Evolutionary conservation across 225 moss, liverwort and hornwort genomes (phyloP).

Genomic region (Physcomitrium patens): DNA sequence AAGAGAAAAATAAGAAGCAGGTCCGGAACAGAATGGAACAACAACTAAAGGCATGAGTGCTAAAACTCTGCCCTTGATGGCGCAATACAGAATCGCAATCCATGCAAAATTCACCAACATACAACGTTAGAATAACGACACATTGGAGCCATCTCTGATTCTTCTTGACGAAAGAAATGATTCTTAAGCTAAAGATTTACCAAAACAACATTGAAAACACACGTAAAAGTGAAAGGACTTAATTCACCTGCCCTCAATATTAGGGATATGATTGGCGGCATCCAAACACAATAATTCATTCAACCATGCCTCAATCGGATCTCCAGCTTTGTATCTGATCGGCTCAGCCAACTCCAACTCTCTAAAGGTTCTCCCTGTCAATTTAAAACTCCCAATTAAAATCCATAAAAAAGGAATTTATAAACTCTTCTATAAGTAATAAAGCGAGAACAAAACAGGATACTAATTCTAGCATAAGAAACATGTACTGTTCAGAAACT

Average conservation of each 20-base stretch:
- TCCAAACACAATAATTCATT: conserved; percentile 88
- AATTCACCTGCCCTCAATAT: conserved; percentile 74
- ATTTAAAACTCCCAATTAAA: not conserved
- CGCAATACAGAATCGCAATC: not conserved
- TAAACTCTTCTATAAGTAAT: not conserved
- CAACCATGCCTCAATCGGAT: conserved; percentile 92
- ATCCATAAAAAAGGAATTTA: too few species aligned
- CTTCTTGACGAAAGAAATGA: conserved; percentile 1
- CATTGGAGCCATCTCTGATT: too few species aligned
- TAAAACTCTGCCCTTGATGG: not conserved
- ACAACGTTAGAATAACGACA: not conserved
- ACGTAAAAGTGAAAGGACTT: conserved; percentile 18
- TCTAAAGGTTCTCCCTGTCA: conserved; percentile 84
- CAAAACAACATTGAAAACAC: not conserved
- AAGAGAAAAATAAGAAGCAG: conserved; percentile 11
- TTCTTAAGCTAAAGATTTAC: not conserved
- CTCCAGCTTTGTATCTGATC: conserved; percentile 91
- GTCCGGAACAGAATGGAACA: not conserved
- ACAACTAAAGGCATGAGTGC: not conserved
- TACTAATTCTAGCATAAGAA: conserved; percentile 4
- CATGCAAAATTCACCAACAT: not conserved
- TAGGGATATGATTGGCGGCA: conserved; percentile 90
- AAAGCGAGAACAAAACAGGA: too few species aligned
- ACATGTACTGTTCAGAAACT: not conserved
- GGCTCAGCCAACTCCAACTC: conserved; percentile 92